Evolutionary conservation across 139 green algal species (phyloP).

Genomic region (Tetradesmus lagerheimii): DNA sequence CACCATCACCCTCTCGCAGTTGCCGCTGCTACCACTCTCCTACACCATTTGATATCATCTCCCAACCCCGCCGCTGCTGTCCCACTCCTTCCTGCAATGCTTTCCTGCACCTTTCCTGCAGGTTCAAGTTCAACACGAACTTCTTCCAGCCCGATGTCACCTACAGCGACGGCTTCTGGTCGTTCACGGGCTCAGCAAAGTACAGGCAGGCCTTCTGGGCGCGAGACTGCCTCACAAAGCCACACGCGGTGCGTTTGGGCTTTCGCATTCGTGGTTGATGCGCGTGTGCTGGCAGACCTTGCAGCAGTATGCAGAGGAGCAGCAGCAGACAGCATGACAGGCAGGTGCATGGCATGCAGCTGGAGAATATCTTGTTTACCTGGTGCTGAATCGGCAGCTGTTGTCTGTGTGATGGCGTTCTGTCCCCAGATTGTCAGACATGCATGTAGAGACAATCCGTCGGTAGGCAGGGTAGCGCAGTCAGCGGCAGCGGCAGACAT

Average conservation of each 20-base stretch:
- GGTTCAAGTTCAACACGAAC: constrained; percentile 34
- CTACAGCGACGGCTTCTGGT: constrained; percentile 64
- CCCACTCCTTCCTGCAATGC: background rate
- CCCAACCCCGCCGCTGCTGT: too few relatives aligned
- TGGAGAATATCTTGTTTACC: too few relatives aligned
- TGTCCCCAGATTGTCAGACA: too few relatives aligned
- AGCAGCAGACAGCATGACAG: background rate
- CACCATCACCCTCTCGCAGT: background rate
- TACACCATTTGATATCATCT: too few relatives aligned
- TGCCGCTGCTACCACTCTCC: too few relatives aligned
- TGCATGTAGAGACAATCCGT: too few relatives aligned
- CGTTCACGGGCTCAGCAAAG: constrained; percentile 65
- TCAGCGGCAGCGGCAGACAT: too few relatives aligned
- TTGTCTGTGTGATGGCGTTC: too few relatives aligned
- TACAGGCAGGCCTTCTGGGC: constrained; percentile 64
- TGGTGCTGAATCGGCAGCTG: too few relatives aligned
- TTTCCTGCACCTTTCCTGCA: too few relatives aligned
- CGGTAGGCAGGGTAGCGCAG: too few relatives aligned
- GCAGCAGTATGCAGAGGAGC: background rate
- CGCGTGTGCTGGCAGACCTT: background rate
- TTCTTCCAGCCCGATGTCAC: constrained; percentile 39
- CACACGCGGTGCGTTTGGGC: constrained; percentile 32
- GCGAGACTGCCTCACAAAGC: constrained; percentile 44
- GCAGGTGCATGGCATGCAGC: background rate
- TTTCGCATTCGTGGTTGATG: too few relatives aligned